phyloP scores from a whole-genome alignment of 2,329 filamentous ascomycete genomes.

The Coleophoma eucalyptorum region DNA sequence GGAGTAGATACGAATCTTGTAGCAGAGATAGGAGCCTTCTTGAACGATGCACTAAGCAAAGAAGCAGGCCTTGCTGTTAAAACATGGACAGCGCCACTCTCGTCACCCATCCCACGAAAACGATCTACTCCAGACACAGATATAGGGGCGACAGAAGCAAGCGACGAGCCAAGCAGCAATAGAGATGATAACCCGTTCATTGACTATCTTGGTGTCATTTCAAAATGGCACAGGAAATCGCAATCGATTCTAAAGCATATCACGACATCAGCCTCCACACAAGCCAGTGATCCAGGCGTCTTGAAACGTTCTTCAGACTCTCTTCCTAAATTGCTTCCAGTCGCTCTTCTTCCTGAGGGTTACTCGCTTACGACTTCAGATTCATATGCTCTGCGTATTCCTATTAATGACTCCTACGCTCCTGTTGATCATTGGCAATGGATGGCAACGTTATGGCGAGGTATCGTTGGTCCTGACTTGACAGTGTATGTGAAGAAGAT shows the following conservation, averaged over 20 bases:
- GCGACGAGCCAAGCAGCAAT: slow-evolving; percentile 12
- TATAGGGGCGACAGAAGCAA: slow-evolving; percentile 13
- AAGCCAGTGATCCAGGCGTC: not conserved
- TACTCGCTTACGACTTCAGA: slow-evolving; percentile 81
- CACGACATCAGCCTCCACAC: slow-evolving; percentile 26
- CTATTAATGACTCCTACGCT: slow-evolving; percentile 73
- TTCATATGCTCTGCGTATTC: slow-evolving; percentile 66
- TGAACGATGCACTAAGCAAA: slow-evolving; percentile 36
- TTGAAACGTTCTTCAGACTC: not conserved
- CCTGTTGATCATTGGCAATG: slow-evolving; percentile 95
- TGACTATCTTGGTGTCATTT: slow-evolving; percentile 65
- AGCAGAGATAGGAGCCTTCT: slow-evolving; percentile 55
- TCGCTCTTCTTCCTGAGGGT: slow-evolving; percentile 71
- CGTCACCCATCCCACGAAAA: not conserved
- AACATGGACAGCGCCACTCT: slow-evolving; percentile 15
- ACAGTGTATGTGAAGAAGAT: slow-evolving; percentile 60
- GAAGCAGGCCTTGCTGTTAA: slow-evolving; percentile 22
- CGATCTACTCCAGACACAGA: not conserved
- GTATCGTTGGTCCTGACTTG: slow-evolving; percentile 76
- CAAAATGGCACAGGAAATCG: slow-evolving; percentile 72
- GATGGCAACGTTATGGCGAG: slow-evolving; percentile 92
- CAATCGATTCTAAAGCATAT: slow-evolving; percentile 63
- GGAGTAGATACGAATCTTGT: slow-evolving; percentile 56
- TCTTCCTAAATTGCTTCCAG: slow-evolving; percentile 43
- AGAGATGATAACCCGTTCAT: slow-evolving; percentile 38